phyloP scores from a whole-genome alignment of 2,329 filamentous ascomycete species.

The Cordyceps farinosa region DNA sequence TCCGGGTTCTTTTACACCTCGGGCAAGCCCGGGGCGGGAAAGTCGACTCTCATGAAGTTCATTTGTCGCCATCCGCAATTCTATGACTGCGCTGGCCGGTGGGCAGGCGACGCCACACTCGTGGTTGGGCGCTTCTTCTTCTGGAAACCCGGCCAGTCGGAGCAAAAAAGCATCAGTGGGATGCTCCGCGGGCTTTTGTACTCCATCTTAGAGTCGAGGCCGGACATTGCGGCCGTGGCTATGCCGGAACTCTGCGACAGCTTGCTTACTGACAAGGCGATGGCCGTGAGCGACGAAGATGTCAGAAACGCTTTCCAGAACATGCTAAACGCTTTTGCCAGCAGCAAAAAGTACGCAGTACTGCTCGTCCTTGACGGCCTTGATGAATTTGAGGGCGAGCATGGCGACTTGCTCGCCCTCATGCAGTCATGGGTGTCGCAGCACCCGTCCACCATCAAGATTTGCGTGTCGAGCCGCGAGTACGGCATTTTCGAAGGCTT shows the following conservation, averaged over 20 bases:
- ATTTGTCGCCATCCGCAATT: constrained; percentile 3
- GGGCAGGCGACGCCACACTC: neutral
- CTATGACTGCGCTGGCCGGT: neutral
- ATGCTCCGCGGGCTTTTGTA: constrained; percentile 13
- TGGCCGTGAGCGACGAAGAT: neutral
- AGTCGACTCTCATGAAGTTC: constrained; percentile 18
- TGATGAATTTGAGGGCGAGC: constrained; percentile 25
- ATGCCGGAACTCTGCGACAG: constrained; percentile 1
- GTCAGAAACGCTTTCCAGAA: constrained; percentile 5
- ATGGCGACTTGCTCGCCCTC: constrained; percentile 1
- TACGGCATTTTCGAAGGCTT: constrained; percentile 10
- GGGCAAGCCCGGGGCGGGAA: constrained; percentile 16
- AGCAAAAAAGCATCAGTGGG: constrained; percentile 12
- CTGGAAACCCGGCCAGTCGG: constrained; percentile 15
- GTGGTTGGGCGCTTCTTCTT: constrained; percentile 18
- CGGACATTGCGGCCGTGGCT: neutral
- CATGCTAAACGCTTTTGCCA: neutral
- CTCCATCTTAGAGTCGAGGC: constrained; percentile 5
- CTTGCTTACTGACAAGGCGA: neutral
- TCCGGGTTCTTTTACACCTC: constrained; percentile 13
- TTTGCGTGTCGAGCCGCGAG: constrained; percentile 13
- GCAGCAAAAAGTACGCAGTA: neutral
- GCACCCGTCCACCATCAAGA: constrained; percentile 8
- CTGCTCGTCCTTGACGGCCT: constrained; percentile 24
- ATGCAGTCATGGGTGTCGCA: constrained; percentile 10